phyloP scores from a whole-genome alignment of 257 asterid species.

The Cinchona pubescens region DNA sequence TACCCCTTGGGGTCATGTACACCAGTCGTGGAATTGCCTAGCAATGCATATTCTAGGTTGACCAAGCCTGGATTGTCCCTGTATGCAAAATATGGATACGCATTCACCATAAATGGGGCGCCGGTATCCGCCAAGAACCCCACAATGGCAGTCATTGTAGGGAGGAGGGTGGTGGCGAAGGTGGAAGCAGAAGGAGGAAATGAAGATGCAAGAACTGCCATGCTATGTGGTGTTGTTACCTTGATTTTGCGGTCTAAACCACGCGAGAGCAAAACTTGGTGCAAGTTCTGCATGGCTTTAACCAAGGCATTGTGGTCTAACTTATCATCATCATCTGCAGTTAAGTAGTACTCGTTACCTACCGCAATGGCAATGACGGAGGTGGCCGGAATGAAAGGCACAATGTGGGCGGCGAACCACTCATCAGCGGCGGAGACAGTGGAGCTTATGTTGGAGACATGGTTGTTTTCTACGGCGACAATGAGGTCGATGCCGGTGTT shows the following conservation, averaged over 20 bases:
- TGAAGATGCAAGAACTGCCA: constrained; percentile 62
- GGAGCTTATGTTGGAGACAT: constrained; percentile 43
- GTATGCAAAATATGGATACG: constrained; percentile 68
- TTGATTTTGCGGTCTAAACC: constrained; percentile 59
- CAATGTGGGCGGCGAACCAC: constrained; percentile 50
- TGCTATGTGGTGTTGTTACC: constrained; percentile 62
- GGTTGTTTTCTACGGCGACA: constrained; percentile 51
- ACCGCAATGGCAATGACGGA: constrained; percentile 50
- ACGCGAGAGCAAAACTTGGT: constrained; percentile 33
- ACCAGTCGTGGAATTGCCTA: constrained; percentile 40
- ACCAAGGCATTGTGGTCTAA: constrained; percentile 44
- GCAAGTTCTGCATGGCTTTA: constrained; percentile 55
- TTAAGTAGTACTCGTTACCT: constrained; percentile 65
- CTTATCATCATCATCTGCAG: constrained; percentile 37
- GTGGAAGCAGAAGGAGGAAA: constrained; percentile 66
- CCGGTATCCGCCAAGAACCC: constrained; percentile 48
- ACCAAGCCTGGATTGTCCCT: constrained; percentile 41
- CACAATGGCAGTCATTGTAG: constrained; percentile 49
- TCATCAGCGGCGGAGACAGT: constrained; percentile 35
- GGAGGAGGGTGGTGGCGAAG: constrained; percentile 51
- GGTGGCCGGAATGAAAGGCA: constrained; percentile 60
- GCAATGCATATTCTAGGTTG: constrained; percentile 40
- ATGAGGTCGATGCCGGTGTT: constrained; percentile 64
- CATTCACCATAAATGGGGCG: constrained; percentile 62
- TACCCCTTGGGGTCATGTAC: constrained; percentile 51